Evolutionary conservation across 2,329 filamentous ascomycete species (phyloP).

Genomic region (Orbilia blumenaviensis): DNA sequence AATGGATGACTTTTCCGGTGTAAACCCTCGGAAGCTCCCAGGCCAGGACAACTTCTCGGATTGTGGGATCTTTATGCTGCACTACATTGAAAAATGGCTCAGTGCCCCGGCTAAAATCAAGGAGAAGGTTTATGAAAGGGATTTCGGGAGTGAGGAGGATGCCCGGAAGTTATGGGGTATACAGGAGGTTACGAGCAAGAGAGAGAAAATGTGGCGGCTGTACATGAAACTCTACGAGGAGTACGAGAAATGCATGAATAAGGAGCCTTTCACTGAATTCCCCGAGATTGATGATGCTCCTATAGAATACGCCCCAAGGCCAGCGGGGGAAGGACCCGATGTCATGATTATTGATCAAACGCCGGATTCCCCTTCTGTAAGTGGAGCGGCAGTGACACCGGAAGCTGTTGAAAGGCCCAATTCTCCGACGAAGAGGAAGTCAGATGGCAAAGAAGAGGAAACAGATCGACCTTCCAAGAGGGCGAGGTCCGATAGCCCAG

Average conservation of each 20-base stretch:
- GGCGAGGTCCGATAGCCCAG: conserved; percentile 29
- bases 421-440: conserved; percentile 41
- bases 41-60: conserved; percentile 85
- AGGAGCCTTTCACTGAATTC: conserved; percentile 21
- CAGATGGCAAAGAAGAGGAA: conserved; percentile 15
- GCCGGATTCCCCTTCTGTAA: background rate
- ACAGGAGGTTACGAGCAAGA: conserved; percentile 29
- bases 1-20: conserved; percentile 57
- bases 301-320: background rate
- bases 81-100: conserved; percentile 84
- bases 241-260: conserved; percentile 25
- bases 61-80: conserved; percentile 86
- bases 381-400: background rate
- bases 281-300: conserved; percentile 17
- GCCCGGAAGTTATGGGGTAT: conserved; percentile 37
- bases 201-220: conserved; percentile 33
- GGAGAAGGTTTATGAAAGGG: conserved; percentile 24
- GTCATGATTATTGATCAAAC: background rate
- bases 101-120: conserved; percentile 67
- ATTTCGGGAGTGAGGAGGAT: conserved; percentile 34
- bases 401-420: background rate
- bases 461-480: conserved; percentile 14
- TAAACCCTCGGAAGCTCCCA: conserved; percentile 66
- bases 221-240: conserved; percentile 39
- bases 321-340: background rate